Conservation (phyloP, 23 red algal species). For the Pyropia yezoensis region DNA sequence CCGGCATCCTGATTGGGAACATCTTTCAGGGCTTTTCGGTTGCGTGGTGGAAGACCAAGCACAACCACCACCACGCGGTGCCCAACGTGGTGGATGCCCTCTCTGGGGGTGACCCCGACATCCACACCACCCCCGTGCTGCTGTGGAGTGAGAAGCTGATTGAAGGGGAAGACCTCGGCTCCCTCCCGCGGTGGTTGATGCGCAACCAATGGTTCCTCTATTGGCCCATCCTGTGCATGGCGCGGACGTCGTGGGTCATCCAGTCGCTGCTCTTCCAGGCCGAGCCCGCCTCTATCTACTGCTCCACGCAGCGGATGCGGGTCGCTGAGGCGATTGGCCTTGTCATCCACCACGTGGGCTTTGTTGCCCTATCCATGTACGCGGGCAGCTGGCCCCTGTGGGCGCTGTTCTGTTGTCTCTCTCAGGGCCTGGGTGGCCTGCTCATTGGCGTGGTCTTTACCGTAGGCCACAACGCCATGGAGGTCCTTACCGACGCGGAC, state of each 20-base stretch:
- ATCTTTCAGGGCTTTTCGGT: slow-evolving; percentile 84
- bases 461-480: slow-evolving; percentile 78
- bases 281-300: slow-evolving; percentile 11
- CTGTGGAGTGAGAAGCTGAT: slow-evolving; percentile 84
- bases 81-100: slow-evolving; percentile 65
- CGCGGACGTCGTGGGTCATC: slow-evolving; percentile 60
- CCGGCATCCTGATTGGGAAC: slow-evolving; percentile 66
- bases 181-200: slow-evolving; percentile 47
- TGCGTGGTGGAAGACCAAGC: slow-evolving; percentile 88
- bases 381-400: slow-evolving; percentile 3
- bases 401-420: slow-evolving; percentile 18
- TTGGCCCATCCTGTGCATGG: slow-evolving; percentile 59
- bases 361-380: slow-evolving; percentile 11
- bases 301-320: slow-evolving; percentile 18
- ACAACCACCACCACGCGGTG: slow-evolving; percentile 83
- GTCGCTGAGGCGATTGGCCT: slow-evolving; percentile 26
- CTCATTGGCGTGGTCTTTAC: slow-evolving; percentile 73
- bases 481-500: slow-evolving; percentile 59
- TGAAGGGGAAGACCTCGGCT: slow-evolving; percentile 58
- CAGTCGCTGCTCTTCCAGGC: slow-evolving; percentile 40
- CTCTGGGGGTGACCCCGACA: slow-evolving; percentile 73
- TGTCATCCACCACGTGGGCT: slow-evolving; percentile 33
- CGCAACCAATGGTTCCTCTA: slow-evolving; percentile 58
- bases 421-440: slow-evolving; percentile 52
- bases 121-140: slow-evolving; percentile 68